Conservation (phyloP, 2,329 filamentous ascomycete species). For the Tolypocladium tropicale region DNA sequence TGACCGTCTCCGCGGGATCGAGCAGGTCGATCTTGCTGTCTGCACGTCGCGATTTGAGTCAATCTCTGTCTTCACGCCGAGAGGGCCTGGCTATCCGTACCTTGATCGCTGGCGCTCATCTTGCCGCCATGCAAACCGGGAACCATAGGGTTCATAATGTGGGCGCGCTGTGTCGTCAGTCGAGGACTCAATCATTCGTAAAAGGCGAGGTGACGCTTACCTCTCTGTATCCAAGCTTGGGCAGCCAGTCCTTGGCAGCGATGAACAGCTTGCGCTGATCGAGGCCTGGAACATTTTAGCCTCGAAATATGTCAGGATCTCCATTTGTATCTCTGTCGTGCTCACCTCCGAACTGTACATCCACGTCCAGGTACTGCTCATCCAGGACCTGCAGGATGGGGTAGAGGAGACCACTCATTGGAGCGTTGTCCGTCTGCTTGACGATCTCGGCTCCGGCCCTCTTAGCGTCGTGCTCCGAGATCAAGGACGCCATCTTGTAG, state of each 20-base stretch:
- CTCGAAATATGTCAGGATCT: not conserved
- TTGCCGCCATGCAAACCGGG: slow-evolving; percentile 76
- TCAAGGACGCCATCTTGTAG: slow-evolving; percentile 61
- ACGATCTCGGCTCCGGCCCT: slow-evolving; percentile 91
- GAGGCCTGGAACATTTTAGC: slow-evolving; percentile 25
- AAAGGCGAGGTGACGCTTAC: slow-evolving; percentile 14
- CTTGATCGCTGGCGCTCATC: slow-evolving; percentile 69
- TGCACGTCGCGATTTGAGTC: slow-evolving; percentile 14
- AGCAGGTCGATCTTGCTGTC: slow-evolving; percentile 93
- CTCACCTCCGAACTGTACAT: slow-evolving; percentile 73
- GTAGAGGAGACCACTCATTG: slow-evolving; percentile 41
- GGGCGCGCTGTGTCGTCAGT: slow-evolving; percentile 18
- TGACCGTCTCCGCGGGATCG: slow-evolving; percentile 62
- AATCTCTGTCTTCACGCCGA: not conserved
- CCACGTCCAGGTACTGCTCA: slow-evolving; percentile 79
- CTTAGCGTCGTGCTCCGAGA: slow-evolving; percentile 72
- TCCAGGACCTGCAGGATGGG: slow-evolving; percentile 70
- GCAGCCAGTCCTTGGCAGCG: slow-evolving; percentile 73
- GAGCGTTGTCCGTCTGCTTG: slow-evolving; percentile 75
- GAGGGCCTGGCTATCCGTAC: slow-evolving; percentile 20
- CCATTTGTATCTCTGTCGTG: no score
- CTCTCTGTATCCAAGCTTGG: slow-evolving; percentile 74
- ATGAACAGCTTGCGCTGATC: slow-evolving; percentile 89
- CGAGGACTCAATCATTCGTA: not conserved
- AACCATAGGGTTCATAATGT: slow-evolving; percentile 63